Conservation (phyloP, 2,329 filamentous ascomycete species). For the Colletotrichum tofieldiae region DNA sequence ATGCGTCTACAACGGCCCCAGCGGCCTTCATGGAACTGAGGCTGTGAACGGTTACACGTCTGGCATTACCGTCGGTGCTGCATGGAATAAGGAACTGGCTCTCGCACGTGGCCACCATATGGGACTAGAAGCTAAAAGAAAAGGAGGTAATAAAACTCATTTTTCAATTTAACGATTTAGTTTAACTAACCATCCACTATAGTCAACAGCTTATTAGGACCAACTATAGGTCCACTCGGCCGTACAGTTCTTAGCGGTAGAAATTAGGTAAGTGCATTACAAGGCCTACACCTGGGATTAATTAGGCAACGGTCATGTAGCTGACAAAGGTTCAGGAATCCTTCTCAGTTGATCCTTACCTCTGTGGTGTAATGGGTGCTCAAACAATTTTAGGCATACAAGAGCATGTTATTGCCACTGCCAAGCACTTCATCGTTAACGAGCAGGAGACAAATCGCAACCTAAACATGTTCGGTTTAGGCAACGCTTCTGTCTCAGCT, state of each 20-base stretch:
- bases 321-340: no score
- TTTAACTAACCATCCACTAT: no score
- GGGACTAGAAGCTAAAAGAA: constrained; percentile 79
- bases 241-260: constrained; percentile 75
- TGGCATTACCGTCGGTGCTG: constrained; percentile 79
- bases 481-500: constrained; percentile 58
- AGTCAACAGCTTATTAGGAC: no score
- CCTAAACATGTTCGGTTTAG: constrained; percentile 67
- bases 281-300: no score
- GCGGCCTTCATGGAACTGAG: neutral
- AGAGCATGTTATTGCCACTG: constrained; percentile 76
- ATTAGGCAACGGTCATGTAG: no score
- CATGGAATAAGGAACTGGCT: constrained; percentile 78
- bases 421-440: constrained; percentile 61
- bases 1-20: constrained; percentile 46
- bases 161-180: no score
- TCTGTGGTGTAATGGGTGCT: constrained; percentile 76
- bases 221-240: constrained; percentile 78
- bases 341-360: constrained; percentile 75
- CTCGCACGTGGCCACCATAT: constrained; percentile 78
- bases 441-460: constrained; percentile 59
- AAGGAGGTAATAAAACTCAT: constrained; percentile 62
- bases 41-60: constrained; percentile 72
- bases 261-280: constrained; percentile 66
- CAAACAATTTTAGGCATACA: constrained; percentile 81